Conservation (phyloP, 139 green algal species). For the Chlamydomonas eustigma region DNA sequence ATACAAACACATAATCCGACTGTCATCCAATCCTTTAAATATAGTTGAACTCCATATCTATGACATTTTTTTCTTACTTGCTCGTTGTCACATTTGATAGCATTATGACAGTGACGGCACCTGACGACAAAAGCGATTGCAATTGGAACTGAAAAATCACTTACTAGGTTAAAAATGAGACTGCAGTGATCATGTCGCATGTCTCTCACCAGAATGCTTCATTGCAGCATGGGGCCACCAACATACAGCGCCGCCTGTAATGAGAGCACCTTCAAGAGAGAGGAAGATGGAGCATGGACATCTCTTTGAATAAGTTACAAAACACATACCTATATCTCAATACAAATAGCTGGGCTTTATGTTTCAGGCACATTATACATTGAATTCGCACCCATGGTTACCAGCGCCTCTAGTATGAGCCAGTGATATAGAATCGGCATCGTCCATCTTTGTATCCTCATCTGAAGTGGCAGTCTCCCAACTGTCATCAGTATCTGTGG, state of each 20-base stretch:
- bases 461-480: too few relatives aligned
- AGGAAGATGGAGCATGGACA: too few relatives aligned
- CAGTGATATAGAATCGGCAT: too few relatives aligned
- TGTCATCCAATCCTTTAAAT: not conserved
- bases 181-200: slow-evolving; percentile 16
- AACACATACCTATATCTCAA: too few relatives aligned
- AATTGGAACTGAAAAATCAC: not conserved
- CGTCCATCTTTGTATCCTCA: too few relatives aligned
- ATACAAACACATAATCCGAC: not conserved
- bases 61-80: not conserved
- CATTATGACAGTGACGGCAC: slow-evolving; percentile 1
- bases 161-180: not conserved
- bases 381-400: too few relatives aligned
- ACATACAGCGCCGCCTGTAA: slow-evolving; percentile 71
- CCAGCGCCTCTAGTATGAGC: too few relatives aligned
- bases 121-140: not conserved
- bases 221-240: slow-evolving; percentile 83
- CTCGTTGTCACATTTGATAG: slow-evolving; percentile 4
- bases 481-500: too few relatives aligned
- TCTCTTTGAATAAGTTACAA: too few relatives aligned
- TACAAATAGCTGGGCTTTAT: too few relatives aligned
- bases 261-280: slow-evolving; percentile 69
- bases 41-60: not conserved
- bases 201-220: slow-evolving; percentile 74
- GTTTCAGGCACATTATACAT: too few relatives aligned